Evolutionary conservation across 306 rosid species (phyloP).

Genomic region (Astragalus membranaceus): DNA sequence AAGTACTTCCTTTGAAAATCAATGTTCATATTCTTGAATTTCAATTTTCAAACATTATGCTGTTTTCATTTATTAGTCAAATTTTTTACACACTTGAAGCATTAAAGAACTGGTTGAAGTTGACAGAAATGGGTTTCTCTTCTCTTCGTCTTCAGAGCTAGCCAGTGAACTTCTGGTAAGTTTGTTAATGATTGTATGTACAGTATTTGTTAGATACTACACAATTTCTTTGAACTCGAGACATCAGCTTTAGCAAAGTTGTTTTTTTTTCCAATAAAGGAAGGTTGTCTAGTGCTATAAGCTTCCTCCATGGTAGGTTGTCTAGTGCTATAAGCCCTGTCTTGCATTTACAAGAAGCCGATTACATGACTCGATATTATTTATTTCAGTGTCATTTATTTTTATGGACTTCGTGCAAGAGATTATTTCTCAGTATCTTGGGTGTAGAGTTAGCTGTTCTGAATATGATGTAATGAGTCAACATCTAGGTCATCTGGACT

Average conservation of each 20-base stretch:
- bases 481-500: no score
- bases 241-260: no score
- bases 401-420: background rate
- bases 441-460: no score
- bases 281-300: no score
- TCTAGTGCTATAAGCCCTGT: background rate
- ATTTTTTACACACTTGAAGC: slow-evolving; percentile 36
- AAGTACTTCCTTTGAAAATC: background rate
- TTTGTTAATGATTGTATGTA: background rate
- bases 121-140: slow-evolving; percentile 80
- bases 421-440: background rate
- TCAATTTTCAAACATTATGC: background rate
- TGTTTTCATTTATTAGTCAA: slow-evolving; percentile 10
- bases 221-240: background rate
- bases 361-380: background rate
- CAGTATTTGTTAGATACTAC: background rate
- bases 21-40: background rate
- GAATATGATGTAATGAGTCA: no score
- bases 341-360: background rate
- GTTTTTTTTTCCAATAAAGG: no score
- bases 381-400: background rate
- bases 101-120: slow-evolving; percentile 79
- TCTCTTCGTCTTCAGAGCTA: slow-evolving; percentile 87
- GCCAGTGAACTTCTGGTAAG: slow-evolving; percentile 91
- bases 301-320: no score